Conservation (phyloP, 768 basidiomycete genomes). For the Panaeolus cyanescens region DNA sequence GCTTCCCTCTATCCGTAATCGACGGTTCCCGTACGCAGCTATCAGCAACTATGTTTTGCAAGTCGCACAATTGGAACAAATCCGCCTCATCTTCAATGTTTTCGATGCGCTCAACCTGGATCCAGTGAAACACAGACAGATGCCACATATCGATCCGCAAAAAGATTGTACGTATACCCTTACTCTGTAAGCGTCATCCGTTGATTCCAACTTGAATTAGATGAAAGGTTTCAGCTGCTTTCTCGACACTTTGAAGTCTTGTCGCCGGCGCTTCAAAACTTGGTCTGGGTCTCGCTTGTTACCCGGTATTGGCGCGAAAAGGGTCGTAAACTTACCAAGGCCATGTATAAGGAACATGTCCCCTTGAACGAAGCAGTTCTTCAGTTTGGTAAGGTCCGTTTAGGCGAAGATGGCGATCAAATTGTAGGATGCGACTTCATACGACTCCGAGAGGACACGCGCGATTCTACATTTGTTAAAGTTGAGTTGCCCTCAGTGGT, state of each 20-base stretch:
- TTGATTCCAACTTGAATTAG: neutral
- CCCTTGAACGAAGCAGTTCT: neutral
- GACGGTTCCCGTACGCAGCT: conserved; percentile 30
- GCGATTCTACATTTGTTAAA: too few relatives aligned
- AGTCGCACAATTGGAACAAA: conserved; percentile 31
- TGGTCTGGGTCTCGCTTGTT: neutral
- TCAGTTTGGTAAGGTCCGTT: conserved; percentile 3
- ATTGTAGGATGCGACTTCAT: too few relatives aligned
- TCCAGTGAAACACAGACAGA: neutral
- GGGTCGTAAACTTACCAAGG: too few relatives aligned
- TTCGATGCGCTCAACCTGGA: conserved; percentile 21
- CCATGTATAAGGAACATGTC: neutral
- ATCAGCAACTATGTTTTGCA: conserved; percentile 28
- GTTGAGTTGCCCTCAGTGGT: too few relatives aligned
- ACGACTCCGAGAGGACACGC: too few relatives aligned
- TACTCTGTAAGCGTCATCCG: neutral
- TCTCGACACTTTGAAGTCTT: neutral
- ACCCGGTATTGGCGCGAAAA: neutral
- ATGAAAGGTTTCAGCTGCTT: neutral
- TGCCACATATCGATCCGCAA: neutral
- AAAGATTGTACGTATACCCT: neutral
- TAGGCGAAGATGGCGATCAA: too few relatives aligned
- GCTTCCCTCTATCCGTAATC: conserved; percentile 24
- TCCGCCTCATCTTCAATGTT: conserved; percentile 27
- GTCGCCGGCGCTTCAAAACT: neutral